These are phyloP conservation scores for Chaetomium sp. DNA, from an alignment of 2,329 filamentous ascomycete species.

Conservation along the genomic window DNA sequence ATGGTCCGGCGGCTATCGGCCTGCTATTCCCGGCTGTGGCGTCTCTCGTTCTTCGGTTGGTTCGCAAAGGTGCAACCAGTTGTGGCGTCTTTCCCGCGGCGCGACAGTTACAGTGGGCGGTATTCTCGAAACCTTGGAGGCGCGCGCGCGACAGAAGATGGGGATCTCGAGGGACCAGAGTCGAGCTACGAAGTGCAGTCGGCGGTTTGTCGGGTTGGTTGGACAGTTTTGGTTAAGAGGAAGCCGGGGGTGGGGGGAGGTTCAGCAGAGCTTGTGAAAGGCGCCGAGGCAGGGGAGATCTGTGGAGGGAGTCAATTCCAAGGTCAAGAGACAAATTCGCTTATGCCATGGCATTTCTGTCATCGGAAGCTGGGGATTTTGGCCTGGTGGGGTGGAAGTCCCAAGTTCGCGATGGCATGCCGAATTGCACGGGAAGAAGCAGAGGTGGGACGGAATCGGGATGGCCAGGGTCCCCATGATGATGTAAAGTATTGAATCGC, in stretches of 20 bases:
- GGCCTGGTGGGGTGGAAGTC: conserved; percentile 31
- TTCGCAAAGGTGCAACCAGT: neutral
- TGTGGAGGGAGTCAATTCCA: conserved; percentile 32
- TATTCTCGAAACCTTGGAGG: neutral
- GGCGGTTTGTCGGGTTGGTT: neutral
- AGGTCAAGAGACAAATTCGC: conserved; percentile 28
- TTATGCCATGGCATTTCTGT: conserved; percentile 35
- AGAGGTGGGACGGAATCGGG: conserved; percentile 33
- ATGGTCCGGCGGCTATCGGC: neutral
- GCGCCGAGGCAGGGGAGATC: neutral
- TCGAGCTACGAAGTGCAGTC: neutral
- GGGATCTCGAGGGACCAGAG: neutral
- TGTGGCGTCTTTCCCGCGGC: neutral
- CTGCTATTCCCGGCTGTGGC: neutral
- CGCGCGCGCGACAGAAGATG: neutral
- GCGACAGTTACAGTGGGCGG: neutral
- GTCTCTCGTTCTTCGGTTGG: neutral
- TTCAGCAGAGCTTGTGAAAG: neutral
- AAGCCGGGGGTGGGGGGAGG: neutral
- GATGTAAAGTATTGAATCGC: conserved; percentile 10
- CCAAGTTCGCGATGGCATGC: conserved; percentile 37
- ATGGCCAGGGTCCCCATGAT: conserved; percentile 24
- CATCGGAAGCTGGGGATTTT: conserved; percentile 18
- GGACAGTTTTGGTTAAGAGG: neutral
- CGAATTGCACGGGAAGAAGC: conserved; percentile 27